Evolutionary conservation across 768 basidiomycete genomes (phyloP), one percentile per base, ranked within the genome.

Genomic region (Naematelia encephala): DNA sequence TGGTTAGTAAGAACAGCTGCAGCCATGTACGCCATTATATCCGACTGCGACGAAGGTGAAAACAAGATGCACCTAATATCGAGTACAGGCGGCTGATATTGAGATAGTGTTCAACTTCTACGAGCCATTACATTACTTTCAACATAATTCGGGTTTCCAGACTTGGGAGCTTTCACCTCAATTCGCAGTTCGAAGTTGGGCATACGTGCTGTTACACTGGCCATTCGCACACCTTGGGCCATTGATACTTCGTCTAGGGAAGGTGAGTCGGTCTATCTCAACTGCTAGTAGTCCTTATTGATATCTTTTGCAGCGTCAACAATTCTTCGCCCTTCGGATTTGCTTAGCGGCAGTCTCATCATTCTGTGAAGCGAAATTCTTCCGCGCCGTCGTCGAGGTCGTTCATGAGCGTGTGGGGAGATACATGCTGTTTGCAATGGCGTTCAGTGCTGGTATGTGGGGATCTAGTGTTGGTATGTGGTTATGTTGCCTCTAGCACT

Each of bases 11-110:
- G 96, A 19, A 82, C 92, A 27, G 79, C 84, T 23, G 86, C 83
- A 0, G 96, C 92, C 1, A 97, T 99, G 92, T 98, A 98, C 73
- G 84, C 88, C 12, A 91, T 91, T 65, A 89, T 94, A 56, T 85
- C 86, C 69, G 96, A 98, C 73, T 98, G 96, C 63, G 96, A 99
- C 72, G 96, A 99, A 84, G 92, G 94, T 91, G 54, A 61, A 79
- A 66, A 11, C 11, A 22, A 13, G 19, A n/a, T n/a, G n/a, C n/a
- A n/a, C n/a, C n/a, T n/a, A n/a, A 16, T 1, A 4, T 47, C n/a
- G n/a, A 19, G 14, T 22, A 51, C 43, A n/a, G 8, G 25, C 10
- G 30, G 21, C 8, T 57, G 25, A 54, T 51, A 39, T 39, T 39
- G 8, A 50, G 57, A 53, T 63, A 99, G 96, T 96, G 12, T 99